Conservation (phyloP, 805 yeast species). For the Kazachstania viticola region DNA sequence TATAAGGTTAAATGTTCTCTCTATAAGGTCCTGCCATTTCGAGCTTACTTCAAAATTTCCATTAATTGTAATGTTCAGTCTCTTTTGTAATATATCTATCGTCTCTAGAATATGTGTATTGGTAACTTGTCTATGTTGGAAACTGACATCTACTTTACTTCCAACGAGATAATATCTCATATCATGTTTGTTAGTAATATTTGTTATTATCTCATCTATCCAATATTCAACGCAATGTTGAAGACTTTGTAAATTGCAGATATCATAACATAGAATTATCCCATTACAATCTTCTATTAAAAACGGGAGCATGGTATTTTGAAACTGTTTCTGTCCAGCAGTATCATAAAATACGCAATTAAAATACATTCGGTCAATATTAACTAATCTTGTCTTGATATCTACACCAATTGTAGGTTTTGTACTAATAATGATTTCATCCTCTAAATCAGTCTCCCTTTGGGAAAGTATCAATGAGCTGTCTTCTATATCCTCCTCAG, state of each 20-base stretch:
- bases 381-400: conserved; percentile 33
- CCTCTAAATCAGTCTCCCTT: conserved; percentile 5
- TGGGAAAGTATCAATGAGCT: no score
- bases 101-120: conserved; percentile 30
- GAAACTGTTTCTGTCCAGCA: conserved; percentile 40
- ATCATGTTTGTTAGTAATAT: conserved; percentile 20
- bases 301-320: conserved; percentile 34
- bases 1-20: conserved; percentile 29
- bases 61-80: conserved; percentile 26
- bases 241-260: conserved; percentile 30
- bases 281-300: conserved; percentile 38
- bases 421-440: conserved; percentile 25
- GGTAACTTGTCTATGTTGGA: conserved; percentile 28
- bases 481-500: no score
- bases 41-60: conserved; percentile 40
- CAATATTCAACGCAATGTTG: conserved; percentile 30
- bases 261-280: conserved; percentile 34
- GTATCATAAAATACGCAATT: conserved; percentile 40
- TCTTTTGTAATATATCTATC: conserved; percentile 22
- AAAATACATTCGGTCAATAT: conserved; percentile 33
- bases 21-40: conserved; percentile 30
- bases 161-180: conserved; percentile 37
- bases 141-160: conserved; percentile 32
- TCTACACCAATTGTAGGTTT: conserved; percentile 38
- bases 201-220: conserved; percentile 32